Conservation (phyloP, 768 basidiomycete species). For the Hericium coralloides region DNA sequence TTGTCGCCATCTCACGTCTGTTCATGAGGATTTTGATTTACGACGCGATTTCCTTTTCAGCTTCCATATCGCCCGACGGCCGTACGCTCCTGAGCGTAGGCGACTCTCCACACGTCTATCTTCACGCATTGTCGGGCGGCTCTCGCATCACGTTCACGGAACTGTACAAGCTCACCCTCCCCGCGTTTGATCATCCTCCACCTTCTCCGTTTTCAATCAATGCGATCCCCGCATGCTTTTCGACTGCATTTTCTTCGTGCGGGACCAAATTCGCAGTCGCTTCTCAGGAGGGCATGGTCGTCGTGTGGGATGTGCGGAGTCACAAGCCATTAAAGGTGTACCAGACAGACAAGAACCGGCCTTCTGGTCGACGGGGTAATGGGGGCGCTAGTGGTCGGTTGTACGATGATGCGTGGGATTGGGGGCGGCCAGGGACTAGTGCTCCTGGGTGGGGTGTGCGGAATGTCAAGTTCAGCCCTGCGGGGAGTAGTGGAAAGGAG, state of each 20-base stretch:
- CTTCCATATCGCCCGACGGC: slow-evolving; percentile 85
- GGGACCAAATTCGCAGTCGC: slow-evolving; percentile 78
- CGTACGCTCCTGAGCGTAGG: slow-evolving; percentile 83
- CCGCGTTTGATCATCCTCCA: slow-evolving; percentile 33
- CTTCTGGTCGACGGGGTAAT: slow-evolving; percentile 17
- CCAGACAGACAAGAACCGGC: slow-evolving; percentile 39
- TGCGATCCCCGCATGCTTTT: slow-evolving; percentile 62
- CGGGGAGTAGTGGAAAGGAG: slow-evolving; percentile 52
- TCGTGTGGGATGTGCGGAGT: slow-evolving; percentile 77
- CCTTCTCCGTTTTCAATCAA: background rate
- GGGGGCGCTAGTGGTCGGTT: slow-evolving; percentile 43
- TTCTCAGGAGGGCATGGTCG: slow-evolving; percentile 73
- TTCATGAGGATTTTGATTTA: slow-evolving; percentile 1
- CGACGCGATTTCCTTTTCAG: slow-evolving; percentile 28
- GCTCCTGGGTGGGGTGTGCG: slow-evolving; percentile 81
- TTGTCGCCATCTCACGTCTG: slow-evolving; percentile 20
- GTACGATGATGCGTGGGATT: slow-evolving; percentile 59
- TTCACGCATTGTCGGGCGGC: slow-evolving; percentile 70
- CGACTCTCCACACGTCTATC: slow-evolving; percentile 78
- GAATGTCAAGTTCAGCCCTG: slow-evolving; percentile 76
- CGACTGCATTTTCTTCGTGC: slow-evolving; percentile 68
- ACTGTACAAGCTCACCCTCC: slow-evolving; percentile 61
- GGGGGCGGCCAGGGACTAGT: slow-evolving; percentile 38
- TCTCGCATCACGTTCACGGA: slow-evolving; percentile 50
- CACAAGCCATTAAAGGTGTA: slow-evolving; percentile 61